Evolutionary conservation across 2,329 filamentous ascomycete genomes (phyloP), one percentile per base, ranked within the genome.

Genomic region (Sclerotinia minor): DNA sequence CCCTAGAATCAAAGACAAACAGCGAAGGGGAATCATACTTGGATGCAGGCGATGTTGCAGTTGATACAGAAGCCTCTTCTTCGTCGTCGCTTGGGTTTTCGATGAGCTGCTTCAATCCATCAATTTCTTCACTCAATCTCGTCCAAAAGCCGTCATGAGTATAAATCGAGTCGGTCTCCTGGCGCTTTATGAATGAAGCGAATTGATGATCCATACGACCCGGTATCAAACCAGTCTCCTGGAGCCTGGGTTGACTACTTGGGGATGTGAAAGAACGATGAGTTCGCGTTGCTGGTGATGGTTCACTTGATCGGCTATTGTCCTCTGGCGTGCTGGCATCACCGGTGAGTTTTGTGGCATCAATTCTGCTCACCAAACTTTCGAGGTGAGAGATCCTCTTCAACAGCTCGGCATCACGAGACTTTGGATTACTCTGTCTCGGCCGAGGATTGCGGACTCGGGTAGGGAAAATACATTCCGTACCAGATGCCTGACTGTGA

Each of bases 361-460:
- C 64, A 47, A 69, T 64, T 50, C 45, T 63, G 49, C 65, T 59
- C 55, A 69, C 64, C 52, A 69, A 53, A 41, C 59, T 69, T 41
- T 69, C 68, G 24, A 69, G 59, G 5, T 68, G 64, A 9, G 50
- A 64, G 24, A 69, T 69, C n/a, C 68, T 61, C 17, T 67, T 60
- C 5, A 69, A 64, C 19, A 69, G 68, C 60, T 69, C 68, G 19
- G 50, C 35, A 47, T 69, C 65, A 52, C 68, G 68, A 38, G 54
- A 60, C 38, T 59, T 67, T 26, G 67, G 59, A 49, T 26, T 66
- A 21, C 6, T 38, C 21, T 64, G 53, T 38, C 59, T 53, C n/a
- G 55, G 55, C 9, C 64, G 58, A 32, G 53, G 41, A 21, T 63
- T 64, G 24, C 52, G 57, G 44, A 59, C 53, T 24, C 68, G 65